A percentile compares a stretch with the other conserved stretches of the same genome.
These are phyloP conservation scores for Sclerotinia sclerotiorum DNA, from an alignment of 2,329 filamentous ascomycete species.

Conservation along the genomic window DNA sequence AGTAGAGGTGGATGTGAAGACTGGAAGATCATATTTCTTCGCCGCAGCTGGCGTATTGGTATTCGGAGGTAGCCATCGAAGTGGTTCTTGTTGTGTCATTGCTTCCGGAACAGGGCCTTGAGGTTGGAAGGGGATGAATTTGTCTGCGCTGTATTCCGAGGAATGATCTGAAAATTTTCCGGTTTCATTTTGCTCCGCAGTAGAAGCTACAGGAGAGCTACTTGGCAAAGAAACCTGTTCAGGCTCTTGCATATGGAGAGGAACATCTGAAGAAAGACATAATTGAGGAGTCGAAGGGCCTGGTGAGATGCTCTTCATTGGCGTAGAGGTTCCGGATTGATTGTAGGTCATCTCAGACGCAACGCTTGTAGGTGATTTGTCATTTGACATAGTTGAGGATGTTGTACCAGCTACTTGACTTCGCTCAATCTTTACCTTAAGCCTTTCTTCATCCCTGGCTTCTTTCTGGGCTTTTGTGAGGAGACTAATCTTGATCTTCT, in stretches of 20 bases:
- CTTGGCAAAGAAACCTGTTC: constrained; percentile 32
- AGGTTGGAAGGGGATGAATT: constrained; percentile 57
- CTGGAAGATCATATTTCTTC: constrained; percentile 37
- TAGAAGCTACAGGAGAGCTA: constrained; percentile 31
- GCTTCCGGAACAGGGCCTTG: constrained; percentile 50
- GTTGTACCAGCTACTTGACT: constrained; percentile 23
- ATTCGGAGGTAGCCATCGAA: constrained; percentile 56
- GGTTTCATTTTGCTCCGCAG: constrained; percentile 6
- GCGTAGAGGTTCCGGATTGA: constrained; percentile 1
- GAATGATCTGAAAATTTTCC: constrained; percentile 21
- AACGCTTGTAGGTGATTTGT: constrained; percentile 1
- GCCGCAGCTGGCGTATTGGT: constrained; percentile 33
- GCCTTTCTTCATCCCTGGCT: constrained; percentile 45
- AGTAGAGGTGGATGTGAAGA: constrained; percentile 38
- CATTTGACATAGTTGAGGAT: constrained; percentile 24
- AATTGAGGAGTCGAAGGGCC: constrained; percentile 30
- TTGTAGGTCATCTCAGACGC: background rate
- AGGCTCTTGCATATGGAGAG: constrained; percentile 29
- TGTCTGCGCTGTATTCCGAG: constrained; percentile 37
- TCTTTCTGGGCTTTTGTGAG: constrained; percentile 57
- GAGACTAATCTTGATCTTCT: constrained; percentile 62
- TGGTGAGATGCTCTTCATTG: constrained; percentile 22
- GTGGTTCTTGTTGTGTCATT: constrained; percentile 43
- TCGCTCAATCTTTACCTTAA: background rate
- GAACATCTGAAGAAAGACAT: constrained; percentile 24